Evolutionary conservation across 108 stramenopile species (phyloP), one percentile per base, ranked within the genome.

Genomic region (Cyclotella cryptica): DNA sequence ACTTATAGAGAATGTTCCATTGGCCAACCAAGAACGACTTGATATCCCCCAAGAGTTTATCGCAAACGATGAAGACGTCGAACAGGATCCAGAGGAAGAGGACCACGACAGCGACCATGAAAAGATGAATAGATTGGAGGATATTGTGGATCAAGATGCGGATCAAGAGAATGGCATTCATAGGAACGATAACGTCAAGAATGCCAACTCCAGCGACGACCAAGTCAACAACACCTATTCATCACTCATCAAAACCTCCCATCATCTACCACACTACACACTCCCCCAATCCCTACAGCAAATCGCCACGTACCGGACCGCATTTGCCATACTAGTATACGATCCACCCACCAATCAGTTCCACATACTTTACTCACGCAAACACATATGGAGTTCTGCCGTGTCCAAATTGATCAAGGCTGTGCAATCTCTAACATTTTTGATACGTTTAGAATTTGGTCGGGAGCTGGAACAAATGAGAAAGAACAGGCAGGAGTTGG

Each of bases 301-400:
- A 52, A 41, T 62, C 27, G 21, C 62, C 12, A 65, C 40, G 10
- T 75, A 57, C 41, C 40, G 41, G 40, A 54, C 63, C 18, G 45
- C 62, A 27, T 75, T 75, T 44, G 63, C 74, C 26, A 18, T 75
- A 53, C 64, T 75, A 1, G 28, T 63, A 45, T 75, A 75, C 51
- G 74, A 75, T 46, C 74, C 74, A 43, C 18, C 74, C 39, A 40
- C 49, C 11, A 52, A 75, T 66, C 27, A 29, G 42, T 75, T 75
- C 10, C n/a, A 43, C n/a, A 58, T 15, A 6, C 24, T 62, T 30
- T 66, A 75, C 26, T 45, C 42, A 3, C 35, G 39, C 1, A 54
- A 66, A 18, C 74, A 75, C 0, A 15, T 15, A 1, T 75, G 74
- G 74, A 28, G 24, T 10, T 64, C 62, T 43, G 54, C 46, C 29